Percentiles rank a stretch among this genome's conserved stretches.
Conservation (phyloP, 129 eudicot genomes). For the Arctium lappa region DNA sequence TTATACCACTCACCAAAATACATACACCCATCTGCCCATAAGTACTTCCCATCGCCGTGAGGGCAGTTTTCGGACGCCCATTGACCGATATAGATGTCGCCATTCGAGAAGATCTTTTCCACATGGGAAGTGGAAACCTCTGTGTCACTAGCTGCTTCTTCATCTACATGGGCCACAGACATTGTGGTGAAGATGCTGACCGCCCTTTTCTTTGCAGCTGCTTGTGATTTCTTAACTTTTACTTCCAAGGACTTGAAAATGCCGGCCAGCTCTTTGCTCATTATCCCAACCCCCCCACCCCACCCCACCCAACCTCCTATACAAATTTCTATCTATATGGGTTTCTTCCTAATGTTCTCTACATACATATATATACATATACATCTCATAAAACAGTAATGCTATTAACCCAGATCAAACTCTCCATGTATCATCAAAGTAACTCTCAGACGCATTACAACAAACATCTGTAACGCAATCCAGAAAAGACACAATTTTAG, state of each 20-base stretch:
- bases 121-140: conserved; percentile 37
- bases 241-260: conserved; percentile 63
- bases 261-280: conserved; percentile 55
- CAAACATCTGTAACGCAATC: conserved; percentile 34
- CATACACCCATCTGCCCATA: conserved; percentile 95
- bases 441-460: conserved; percentile 32
- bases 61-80: conserved; percentile 65
- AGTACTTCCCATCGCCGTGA: conserved; percentile 70
- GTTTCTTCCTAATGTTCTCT: neutral
- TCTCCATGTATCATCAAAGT: conserved; percentile 36
- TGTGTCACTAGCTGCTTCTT: conserved; percentile 37
- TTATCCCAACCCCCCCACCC: conserved; percentile 19
- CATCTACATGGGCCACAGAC: conserved; percentile 95
- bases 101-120: conserved; percentile 52
- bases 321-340: conserved; percentile 9
- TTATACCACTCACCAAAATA: conserved; percentile 75
- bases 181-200: conserved; percentile 64
- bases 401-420: conserved; percentile 45
- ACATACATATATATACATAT: neutral
- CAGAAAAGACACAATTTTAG: neutral
- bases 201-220: conserved; percentile 54
- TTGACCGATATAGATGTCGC: conserved; percentile 71
- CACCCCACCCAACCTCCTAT: neutral
- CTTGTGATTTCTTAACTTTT: conserved; percentile 57
- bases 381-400: neutral